Conservation (phyloP, 2,329 filamentous ascomycete genomes). For the Byssochlamys sp. region DNA sequence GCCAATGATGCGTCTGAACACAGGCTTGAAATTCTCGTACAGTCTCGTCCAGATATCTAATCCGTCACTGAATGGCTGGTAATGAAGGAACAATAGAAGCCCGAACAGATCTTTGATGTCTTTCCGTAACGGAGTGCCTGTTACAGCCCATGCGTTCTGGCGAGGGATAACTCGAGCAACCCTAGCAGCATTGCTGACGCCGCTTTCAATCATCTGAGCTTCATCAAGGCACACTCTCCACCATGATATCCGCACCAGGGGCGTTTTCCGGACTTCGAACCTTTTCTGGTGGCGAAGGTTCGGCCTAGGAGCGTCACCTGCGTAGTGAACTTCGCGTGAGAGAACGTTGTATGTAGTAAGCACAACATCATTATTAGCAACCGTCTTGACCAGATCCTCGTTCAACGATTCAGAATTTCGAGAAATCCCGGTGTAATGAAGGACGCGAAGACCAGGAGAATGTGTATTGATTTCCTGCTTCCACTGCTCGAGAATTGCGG, state of each 20-base stretch:
- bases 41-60: conserved; percentile 60
- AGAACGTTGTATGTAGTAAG: conserved; percentile 60
- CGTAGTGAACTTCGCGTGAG: conserved; percentile 70
- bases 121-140: conserved; percentile 78
- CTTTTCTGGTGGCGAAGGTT: conserved; percentile 55
- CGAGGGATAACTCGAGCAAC: conserved; percentile 73
- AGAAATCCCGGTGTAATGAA: conserved; percentile 49
- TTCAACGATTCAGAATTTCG: conserved; percentile 23
- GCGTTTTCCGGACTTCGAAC: conserved; percentile 60
- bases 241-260: conserved; percentile 72
- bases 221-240: conserved; percentile 67
- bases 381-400: conserved; percentile 36
- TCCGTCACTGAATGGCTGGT: conserved; percentile 62
- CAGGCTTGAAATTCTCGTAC: conserved; percentile 48
- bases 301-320: conserved; percentile 60
- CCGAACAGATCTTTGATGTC: conserved; percentile 70
- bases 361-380: conserved; percentile 47
- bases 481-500: conserved; percentile 55
- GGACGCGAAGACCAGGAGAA: conserved; percentile 47
- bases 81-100: conserved; percentile 68
- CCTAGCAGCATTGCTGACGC: conserved; percentile 70
- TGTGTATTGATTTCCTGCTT: conserved; percentile 49
- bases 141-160: conserved; percentile 82
- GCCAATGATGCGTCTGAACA: conserved; percentile 62
- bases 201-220: conserved; percentile 85